Base-by-base conservation (phyloP, 768 basidiomycete genomes). In the Mycena capillaripes region DNA sequence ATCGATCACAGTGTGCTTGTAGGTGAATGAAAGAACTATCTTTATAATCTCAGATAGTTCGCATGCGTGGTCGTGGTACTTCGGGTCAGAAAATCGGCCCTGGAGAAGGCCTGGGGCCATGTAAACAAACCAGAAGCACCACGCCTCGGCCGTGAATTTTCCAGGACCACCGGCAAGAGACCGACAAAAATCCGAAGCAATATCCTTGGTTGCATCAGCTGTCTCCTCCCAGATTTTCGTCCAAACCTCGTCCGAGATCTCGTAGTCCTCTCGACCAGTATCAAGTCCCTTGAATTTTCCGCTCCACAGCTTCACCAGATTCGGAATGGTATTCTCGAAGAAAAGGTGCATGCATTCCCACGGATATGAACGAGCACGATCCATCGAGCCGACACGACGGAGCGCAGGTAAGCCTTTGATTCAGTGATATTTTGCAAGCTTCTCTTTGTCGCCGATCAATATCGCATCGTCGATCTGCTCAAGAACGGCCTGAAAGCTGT, bases 271-370 rank as follows among this genome's bases (percentile, higher is more conserved):
- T 12, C 16, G 38, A 0, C 81, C 79, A 2, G 61, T 48, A 34
- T 83, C 78, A 1, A 82, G 70, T 1, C 73, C 79, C 64, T 83
- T 84, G 75, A 76, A 84, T 3, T 75, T 64, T 0, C 82, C 82
- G 1, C n/a, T n/a, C n/a, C n/a, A n/a, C n/a, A n/a, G n/a, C n/a
- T n/a, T n/a, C n/a, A n/a, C n/a, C n/a, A n/a, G 75, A 34, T 85
- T 86, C 86, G 0, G 75, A 12, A 84, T 67, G 2, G 84, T 67
- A 67, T 88, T 88, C 66, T 88, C 86, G 48, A 79, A 82, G 34
- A 88, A 69, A 0, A 86, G 75, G 85, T 89, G 88, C 84, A 88
- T 87, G 70, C 82, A 83, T 57, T 88, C 86, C 75, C 81, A 84
- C 0, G 86, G 85, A 7, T 82, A 76, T 0, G 80, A 80, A 32